Base-by-base conservation (phyloP, 306 rosid species). In the Luffa acutangula region DNA sequence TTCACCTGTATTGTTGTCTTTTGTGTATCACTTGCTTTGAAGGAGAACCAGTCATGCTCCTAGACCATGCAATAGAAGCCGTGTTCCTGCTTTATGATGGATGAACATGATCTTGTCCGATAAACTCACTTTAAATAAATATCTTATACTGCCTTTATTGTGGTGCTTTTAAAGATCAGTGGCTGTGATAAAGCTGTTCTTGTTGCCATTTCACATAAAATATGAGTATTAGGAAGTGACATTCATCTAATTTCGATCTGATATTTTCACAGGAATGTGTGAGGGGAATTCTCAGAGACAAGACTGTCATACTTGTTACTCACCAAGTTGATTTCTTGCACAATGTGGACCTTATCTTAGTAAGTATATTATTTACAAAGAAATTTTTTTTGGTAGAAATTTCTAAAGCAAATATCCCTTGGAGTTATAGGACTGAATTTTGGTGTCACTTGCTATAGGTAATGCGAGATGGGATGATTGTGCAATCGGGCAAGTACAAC, bases 291-390 rank as follows among this genome's bases (percentile, higher is more conserved):
- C 90, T 95, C 60, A 95, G 85, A 83, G 88, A 87, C 80, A 95
- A 91, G 91, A 95, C 97, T 7, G 5, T 95, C 79, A 66, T 92
- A 82, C 93, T 95, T 21, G 99, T 95, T 9, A 95, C 99, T 39
- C 99, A 95, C 78, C 99, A 95, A 93, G 97, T 95, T n/a, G 99
- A 95, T 82, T 95, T 95, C 88, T 83, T 95, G 82, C 97, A 93
- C 39, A 95, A 95, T 84, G 93, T 90, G 76, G 96, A 95, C 83
- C 92, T 86, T 74, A 95, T 95, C 74, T 6, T 89, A 84, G 98
- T 90, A 88, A 81, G 91, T 58, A 51, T 77, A 56, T 37, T 78
- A 25, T 57, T 42, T 10, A 12, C 39, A 62, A 64, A 48, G 10
- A 18, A 20, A 7, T 34, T 3, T 25, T 14, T 76, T 58, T 45